phyloP scores from a whole-genome alignment of 208 protist genomes.

The Trichomonas vaginalis region DNA sequence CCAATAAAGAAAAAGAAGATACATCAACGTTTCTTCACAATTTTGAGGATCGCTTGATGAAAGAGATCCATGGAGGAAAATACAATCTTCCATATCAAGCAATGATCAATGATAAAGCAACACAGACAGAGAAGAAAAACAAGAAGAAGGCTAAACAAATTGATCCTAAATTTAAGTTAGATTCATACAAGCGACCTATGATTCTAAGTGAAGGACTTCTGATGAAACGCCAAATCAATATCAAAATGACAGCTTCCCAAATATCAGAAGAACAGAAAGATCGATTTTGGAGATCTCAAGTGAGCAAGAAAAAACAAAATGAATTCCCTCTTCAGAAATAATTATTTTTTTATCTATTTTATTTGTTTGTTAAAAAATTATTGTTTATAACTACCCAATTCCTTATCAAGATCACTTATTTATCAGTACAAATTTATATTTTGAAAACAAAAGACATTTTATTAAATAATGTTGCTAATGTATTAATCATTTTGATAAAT shows the following conservation, averaged over 20 bases:
- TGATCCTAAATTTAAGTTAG: not conserved
- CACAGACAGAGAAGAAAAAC: not conserved
- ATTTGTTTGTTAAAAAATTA: not conserved
- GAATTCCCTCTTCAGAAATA: not conserved
- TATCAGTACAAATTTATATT: too few species aligned
- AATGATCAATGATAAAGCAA: not conserved
- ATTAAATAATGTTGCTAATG: too few species aligned
- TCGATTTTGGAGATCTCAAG: not conserved
- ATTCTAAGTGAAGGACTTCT: not conserved
- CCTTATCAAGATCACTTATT: too few species aligned
- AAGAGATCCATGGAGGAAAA: not conserved
- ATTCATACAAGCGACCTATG: not conserved
- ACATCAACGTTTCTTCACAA: not conserved
- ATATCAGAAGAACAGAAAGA: not conserved
- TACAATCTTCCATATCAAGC: not conserved
- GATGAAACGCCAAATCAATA: not conserved
- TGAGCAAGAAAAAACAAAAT: not conserved
- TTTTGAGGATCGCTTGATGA: not conserved
- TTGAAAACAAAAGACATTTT: too few species aligned
- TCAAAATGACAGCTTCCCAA: not conserved
- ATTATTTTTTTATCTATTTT: not conserved
- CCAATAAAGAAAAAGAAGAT: not conserved
- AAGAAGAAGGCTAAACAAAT: not conserved
- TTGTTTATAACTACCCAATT: not conserved
- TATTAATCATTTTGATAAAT: too few species aligned